phyloP scores from a whole-genome alignment of 176 grass and related monocot species.

The Puccinellia tenuiflora region DNA sequence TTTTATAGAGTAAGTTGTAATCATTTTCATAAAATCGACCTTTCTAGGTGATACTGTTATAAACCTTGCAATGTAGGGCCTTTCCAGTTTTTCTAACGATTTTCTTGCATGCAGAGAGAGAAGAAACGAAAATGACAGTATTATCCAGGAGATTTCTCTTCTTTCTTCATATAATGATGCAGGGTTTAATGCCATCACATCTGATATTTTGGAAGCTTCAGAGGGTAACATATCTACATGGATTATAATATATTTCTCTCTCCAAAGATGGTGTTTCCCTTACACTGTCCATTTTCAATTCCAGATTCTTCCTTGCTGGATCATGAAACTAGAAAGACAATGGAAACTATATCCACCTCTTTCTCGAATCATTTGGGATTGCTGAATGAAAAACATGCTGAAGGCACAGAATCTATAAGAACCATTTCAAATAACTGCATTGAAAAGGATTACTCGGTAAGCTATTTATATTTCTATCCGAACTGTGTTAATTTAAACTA shows the following conservation, averaged over 20 bases:
- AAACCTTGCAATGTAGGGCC: neutral
- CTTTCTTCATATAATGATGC: slow-evolving; percentile 39
- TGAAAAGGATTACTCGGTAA: slow-evolving; percentile 65
- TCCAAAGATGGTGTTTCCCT: neutral
- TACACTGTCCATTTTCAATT: slow-evolving; percentile 11
- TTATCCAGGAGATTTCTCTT: slow-evolving; percentile 40
- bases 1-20: slow-evolving; percentile 50
- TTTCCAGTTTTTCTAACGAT: neutral
- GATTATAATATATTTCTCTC: neutral
- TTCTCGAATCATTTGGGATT: slow-evolving; percentile 34
- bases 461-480: neutral
- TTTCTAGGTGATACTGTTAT: neutral
- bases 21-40: neutral
- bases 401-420: slow-evolving; percentile 39
- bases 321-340: slow-evolving; percentile 28
- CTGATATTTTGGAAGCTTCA: slow-evolving; percentile 41
- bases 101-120: slow-evolving; percentile 43
- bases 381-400: slow-evolving; percentile 41
- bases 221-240: slow-evolving; percentile 48
- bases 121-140: slow-evolving; percentile 39
- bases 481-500: neutral
- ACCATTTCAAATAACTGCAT: slow-evolving; percentile 36
- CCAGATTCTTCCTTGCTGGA: slow-evolving; percentile 50
- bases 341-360: slow-evolving; percentile 19
- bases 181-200: slow-evolving; percentile 36